Evolutionary conservation across 1,284 basidiomycete species (phyloP), one percentile per base, ranked within the genome.

Genomic region (Neolentinus lepideus): DNA sequence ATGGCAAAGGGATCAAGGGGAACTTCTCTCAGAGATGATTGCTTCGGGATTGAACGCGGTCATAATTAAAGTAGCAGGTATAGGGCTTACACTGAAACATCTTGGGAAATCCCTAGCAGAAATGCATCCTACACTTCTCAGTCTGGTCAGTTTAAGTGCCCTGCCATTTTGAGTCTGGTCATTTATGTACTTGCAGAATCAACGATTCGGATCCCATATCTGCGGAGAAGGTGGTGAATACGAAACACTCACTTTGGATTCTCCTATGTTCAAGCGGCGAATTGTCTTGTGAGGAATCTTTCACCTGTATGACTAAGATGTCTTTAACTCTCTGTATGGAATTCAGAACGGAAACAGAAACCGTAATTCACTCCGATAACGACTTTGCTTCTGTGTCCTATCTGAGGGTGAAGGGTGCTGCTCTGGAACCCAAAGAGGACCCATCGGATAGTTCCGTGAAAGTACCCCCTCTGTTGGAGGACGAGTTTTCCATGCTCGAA

Each of bases 141-240:
- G 81, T 59, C 76, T 99, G 60, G 93, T 92, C 59, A 63, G 80
- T 66, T 14, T n/a, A 19, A 52, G 8, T 43, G 38, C 22, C n/a
- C 48, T 48, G 50, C 33, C 19, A 22, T 56, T 38, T 58, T 3
- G 35, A 27, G n/a, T 21, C 29, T 53, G 26, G 14, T 33, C 14
- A 54, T 48, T 29, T 10, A 33, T 36, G 16, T 29, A n/a, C 45
- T 10, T 2, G 27, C 61, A 94, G 90, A 90, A 95, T 67, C 65
- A 72, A 2, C 71, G 84, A 46, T 99, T 96, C 65, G 94, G 94
- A 0, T 87, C 91, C 0, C 97, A 99, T 69, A 82, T 97, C 1
- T 98, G 95, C 60, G 97, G 97, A 2, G 97, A 99, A 72, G 97
- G 97, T 2, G 97, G 97, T 1, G 97, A 99, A 74, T 99, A 98